Percentiles rank a stretch among this genome's conserved stretches.
Evolutionary conservation across 2,329 filamentous ascomycete species (phyloP).

Genomic region (Aspergillus ibericus): DNA sequence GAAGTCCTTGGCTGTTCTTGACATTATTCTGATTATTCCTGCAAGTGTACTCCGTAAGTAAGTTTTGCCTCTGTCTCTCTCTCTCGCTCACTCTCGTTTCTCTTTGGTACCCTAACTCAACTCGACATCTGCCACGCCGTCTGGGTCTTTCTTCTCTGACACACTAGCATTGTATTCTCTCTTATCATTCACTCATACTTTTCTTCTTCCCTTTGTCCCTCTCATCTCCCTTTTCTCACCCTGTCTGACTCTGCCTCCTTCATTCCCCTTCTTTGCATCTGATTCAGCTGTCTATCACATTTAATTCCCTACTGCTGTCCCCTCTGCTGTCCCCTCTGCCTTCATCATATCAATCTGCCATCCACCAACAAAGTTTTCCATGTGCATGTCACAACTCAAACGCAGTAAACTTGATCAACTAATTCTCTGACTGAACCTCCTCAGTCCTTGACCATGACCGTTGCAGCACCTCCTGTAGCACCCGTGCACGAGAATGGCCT

Average conservation of each 20-base stretch:
- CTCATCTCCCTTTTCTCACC: conserved; percentile 8
- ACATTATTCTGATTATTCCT: conserved; percentile 11
- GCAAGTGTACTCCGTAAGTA: conserved; percentile 14
- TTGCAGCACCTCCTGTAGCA: conserved; percentile 37
- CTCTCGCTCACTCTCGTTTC: too few species aligned
- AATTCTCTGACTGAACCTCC: conserved; percentile 8
- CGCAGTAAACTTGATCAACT: conserved; percentile 7
- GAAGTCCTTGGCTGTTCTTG: conserved; percentile 11
- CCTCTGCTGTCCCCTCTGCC: conserved; percentile 6
- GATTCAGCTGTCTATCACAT: not conserved
- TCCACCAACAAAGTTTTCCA: conserved; percentile 2
- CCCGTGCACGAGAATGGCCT: conserved; percentile 36
- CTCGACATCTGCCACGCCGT: not conserved
- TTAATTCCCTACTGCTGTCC: conserved; percentile 3
- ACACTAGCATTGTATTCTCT: conserved; percentile 8
- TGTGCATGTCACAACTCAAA: conserved; percentile 7
- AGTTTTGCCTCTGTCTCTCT: not conserved
- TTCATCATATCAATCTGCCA: conserved; percentile 6
- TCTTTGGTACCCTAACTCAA: not conserved
- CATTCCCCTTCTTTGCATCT: conserved; percentile 4
- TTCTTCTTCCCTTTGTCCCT: conserved; percentile 5
- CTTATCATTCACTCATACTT: not conserved
- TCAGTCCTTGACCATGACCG: conserved; percentile 32
- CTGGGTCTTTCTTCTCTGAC: conserved; percentile 1
- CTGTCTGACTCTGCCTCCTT: conserved; percentile 4